Evolutionary conservation across 192 early-diverging fungal genomes (phyloP), one percentile per base, ranked within the genome.

Genomic region (Phycomyces blakesleeanus): DNA sequence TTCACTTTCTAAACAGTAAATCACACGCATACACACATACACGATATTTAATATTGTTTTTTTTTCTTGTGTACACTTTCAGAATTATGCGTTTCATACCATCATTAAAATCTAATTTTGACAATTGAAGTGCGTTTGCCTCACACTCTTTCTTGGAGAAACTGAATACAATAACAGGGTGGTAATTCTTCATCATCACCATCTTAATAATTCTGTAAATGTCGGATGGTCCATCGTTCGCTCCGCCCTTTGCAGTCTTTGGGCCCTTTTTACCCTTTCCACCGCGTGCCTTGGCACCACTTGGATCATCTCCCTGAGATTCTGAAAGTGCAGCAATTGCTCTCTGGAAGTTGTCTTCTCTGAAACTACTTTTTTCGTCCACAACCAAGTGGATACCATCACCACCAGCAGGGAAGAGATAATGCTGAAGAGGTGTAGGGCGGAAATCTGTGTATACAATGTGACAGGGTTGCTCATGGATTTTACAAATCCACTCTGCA

Each of bases 381-480:
- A 98, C 95, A 21, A 92, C 92, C 77, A 97, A 66, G 70, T 95
- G 90, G 65, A 98, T 96, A 3, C 97, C 97, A 55, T 94, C 91
- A 52, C 89, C 93, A 38, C 90, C 89, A 41, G 83, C 83, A 26
- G 94, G 93, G 72, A 96, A 97, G 49, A 98, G 71, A 61, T 98
- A 98, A 69, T 98, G 97, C 71, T 98, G 95, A 68, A 98, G 74
- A 3, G 97, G 97, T 3, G 94, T 96, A 9, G 97, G 97, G 29
- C 97, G 87, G 73, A 89, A 97, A 74, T 97, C 93, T 12, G 97
- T 98, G 73, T 96, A 97, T 3, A 98, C 95, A 59, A 98, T 93
- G 65, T 98, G 95, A 76, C 95, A 97, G n/a, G 94, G 91, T 76
- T 96, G 94, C 64, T 92, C 83, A 79, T 98, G 92, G 27, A 93